These are phyloP conservation scores for Xylariaceae sp. DNA, from an alignment of 2,329 filamentous ascomycete genomes.

Conservation along the genomic window DNA sequence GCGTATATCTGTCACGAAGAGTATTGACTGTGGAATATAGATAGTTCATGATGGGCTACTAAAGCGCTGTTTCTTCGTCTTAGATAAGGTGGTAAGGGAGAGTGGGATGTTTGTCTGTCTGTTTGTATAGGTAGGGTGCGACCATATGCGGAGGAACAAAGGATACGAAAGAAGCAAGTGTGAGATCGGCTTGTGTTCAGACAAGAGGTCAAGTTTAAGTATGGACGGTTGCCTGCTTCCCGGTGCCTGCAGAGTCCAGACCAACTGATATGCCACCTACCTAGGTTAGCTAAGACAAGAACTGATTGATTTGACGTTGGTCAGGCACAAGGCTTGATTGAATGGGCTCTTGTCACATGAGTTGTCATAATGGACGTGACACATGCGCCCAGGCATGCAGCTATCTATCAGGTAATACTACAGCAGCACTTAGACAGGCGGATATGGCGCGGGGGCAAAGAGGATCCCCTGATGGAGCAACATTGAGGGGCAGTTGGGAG, in stretches of 20 bases:
- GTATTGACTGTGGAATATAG: constrained; percentile 89
- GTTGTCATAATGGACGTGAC: constrained; percentile 5
- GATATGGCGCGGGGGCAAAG: constrained; percentile 5
- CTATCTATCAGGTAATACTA: background rate
- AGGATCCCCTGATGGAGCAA: background rate
- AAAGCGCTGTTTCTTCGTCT: constrained; percentile 3
- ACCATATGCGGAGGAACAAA: constrained; percentile 7
- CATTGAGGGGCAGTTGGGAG: background rate
- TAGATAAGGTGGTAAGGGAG: background rate
- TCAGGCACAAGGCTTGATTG: constrained; percentile 15
- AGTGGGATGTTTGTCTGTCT: constrained; percentile 3
- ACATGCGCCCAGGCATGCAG: too few species aligned
- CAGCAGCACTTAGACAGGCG: background rate
- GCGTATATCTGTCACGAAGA: constrained; percentile 85
- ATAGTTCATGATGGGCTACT: constrained; percentile 64
- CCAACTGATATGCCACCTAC: constrained; percentile 3
- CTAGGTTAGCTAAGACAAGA: background rate
- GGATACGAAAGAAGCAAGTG: background rate
- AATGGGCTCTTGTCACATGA: constrained; percentile 17
- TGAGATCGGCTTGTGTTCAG: too few species aligned
- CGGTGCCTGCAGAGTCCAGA: constrained; percentile 2
- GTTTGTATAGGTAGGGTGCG: constrained; percentile 2
- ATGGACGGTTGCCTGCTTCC: constrained; percentile 10
- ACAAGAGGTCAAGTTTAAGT: too few species aligned
- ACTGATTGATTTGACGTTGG: constrained; percentile 14